Conservation (phyloP, 495 filamentous ascomycete species). For the Sabuloglossum arenarium region DNA sequence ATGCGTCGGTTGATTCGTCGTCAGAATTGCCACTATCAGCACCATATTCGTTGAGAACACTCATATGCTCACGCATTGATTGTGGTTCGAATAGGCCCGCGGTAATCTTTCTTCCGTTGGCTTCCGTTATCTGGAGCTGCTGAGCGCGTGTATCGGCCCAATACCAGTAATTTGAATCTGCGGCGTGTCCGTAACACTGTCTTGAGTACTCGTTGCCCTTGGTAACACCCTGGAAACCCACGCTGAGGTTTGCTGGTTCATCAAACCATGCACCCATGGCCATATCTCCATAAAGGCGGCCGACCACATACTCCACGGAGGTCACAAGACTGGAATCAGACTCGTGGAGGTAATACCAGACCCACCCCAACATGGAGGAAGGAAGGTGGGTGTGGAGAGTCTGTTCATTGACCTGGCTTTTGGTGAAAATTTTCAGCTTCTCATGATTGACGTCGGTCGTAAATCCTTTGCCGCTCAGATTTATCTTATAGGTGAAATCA, state of each 20-base stretch:
- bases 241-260: neutral
- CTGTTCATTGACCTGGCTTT: neutral
- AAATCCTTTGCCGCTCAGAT: slow-evolving; percentile 27
- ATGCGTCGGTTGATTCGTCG: neutral
- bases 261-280: neutral
- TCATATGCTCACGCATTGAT: neutral
- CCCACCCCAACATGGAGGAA: slow-evolving; percentile 21
- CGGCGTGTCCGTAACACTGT: neutral
- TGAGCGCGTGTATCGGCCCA: neutral
- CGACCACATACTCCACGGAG: neutral
- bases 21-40: neutral
- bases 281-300: neutral
- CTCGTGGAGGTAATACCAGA: slow-evolving; percentile 27
- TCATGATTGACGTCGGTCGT: slow-evolving; percentile 18
- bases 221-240: neutral
- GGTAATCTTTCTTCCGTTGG: neutral
- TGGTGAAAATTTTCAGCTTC: neutral
- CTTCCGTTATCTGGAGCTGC: neutral
- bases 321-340: neutral
- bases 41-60: neutral
- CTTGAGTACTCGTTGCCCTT: neutral
- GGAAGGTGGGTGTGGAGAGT: slow-evolving; percentile 16
- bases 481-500: slow-evolving; percentile 22
- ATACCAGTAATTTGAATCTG: neutral
- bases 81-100: neutral